Conservation (phyloP, 257 asterid genomes). For the Oldenlandia corymbosa region DNA sequence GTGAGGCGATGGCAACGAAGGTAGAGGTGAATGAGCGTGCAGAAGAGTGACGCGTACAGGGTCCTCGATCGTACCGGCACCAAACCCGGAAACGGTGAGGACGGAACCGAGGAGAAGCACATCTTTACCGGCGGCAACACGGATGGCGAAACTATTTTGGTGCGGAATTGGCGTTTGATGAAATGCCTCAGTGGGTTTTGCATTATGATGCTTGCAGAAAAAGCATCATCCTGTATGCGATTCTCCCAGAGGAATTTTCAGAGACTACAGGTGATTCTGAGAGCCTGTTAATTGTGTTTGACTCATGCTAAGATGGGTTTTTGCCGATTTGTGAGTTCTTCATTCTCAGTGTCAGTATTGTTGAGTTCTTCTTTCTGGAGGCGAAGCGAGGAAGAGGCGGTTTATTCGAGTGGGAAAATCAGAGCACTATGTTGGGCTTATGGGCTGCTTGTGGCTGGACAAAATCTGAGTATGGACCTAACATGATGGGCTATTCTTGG, state of each 20-base stretch:
- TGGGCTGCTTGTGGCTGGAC: too few relatives aligned
- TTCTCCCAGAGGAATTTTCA: neutral
- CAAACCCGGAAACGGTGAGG: conserved; percentile 19
- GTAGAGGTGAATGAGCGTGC: conserved; percentile 75
- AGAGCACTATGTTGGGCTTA: too few relatives aligned
- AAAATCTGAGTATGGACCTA: too few relatives aligned
- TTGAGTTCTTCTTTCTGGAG: too few relatives aligned
- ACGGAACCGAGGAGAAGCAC: conserved; percentile 6
- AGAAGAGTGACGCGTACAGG: conserved; percentile 59
- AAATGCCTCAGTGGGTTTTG: conserved; percentile 15
- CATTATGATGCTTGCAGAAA: conserved; percentile 8
- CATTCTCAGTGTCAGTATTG: too few relatives aligned
- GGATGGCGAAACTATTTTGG: neutral
- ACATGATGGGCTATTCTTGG: too few relatives aligned
- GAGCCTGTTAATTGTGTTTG: neutral
- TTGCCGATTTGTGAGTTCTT: too few relatives aligned
- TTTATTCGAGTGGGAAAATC: too few relatives aligned
- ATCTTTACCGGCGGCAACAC: neutral
- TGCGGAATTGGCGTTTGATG: conserved; percentile 13
- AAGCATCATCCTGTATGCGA: neutral
- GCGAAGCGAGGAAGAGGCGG: too few relatives aligned
- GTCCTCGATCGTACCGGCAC: conserved; percentile 18
- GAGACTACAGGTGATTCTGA: neutral
- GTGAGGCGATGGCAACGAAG: conserved; percentile 76
- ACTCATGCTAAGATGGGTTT: neutral